A percentile compares a stretch with the other conserved stretches of the same genome.
phyloP scores from a whole-genome alignment of 192 early-diverging fungal species.

The Mortierella antarctica region DNA sequence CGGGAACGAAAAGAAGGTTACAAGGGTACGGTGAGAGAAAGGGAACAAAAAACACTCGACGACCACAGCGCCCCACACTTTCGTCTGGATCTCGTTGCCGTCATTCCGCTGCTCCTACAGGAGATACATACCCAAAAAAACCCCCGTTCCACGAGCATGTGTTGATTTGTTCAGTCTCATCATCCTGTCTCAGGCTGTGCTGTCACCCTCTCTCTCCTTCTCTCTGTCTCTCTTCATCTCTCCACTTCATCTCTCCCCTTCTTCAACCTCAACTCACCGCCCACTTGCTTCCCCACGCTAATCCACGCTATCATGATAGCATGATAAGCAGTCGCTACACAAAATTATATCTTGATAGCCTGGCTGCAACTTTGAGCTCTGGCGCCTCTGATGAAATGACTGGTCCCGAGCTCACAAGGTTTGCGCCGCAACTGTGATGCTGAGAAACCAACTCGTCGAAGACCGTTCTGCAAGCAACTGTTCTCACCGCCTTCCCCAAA shows the following conservation, averaged over 20 bases:
- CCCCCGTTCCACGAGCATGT: background rate
- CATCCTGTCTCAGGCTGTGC: background rate
- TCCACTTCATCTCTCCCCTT: background rate
- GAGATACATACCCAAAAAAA: too few species aligned
- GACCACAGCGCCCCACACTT: background rate
- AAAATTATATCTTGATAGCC: too few species aligned
- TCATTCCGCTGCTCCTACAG: background rate
- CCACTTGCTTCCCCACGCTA: too few species aligned
- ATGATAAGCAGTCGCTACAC: too few species aligned
- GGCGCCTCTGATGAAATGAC: too few species aligned
- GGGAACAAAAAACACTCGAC: background rate
- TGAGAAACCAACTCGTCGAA: too few species aligned
- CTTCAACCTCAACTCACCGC: background rate
- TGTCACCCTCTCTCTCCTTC: background rate
- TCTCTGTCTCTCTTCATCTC: background rate
- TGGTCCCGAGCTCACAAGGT: too few species aligned
- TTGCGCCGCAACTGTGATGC: too few species aligned
- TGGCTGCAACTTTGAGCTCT: too few species aligned
- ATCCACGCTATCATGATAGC: too few species aligned
- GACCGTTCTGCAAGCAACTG: too few species aligned
- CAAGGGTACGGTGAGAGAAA: background rate
- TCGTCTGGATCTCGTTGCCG: background rate
- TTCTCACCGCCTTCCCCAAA: too few species aligned
- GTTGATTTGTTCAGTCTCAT: background rate
- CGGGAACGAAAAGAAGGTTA: background rate